These are phyloP conservation scores for Cymbopogon citratus DNA, from an alignment of 176 grass and related monocot genomes.

Conservation along the genomic window DNA sequence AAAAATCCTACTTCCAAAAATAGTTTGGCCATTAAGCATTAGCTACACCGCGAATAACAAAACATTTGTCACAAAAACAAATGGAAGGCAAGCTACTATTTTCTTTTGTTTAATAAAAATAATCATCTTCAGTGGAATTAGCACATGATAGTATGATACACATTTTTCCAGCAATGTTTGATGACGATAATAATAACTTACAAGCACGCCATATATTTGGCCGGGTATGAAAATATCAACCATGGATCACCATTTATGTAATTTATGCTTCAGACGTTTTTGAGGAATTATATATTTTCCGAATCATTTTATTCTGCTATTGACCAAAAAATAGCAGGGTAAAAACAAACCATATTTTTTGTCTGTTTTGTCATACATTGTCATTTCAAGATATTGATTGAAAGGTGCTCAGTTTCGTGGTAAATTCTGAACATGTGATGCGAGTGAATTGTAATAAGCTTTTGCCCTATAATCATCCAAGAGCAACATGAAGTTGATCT, in stretches of 20 bases:
- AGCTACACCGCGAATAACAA: neutral
- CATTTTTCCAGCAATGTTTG: too few species aligned
- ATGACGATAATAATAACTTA: too few species aligned
- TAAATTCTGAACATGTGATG: neutral
- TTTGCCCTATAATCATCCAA: neutral
- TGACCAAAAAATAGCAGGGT: neutral
- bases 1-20: neutral
- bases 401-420: neutral
- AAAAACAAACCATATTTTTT: neutral
- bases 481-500: slow-evolving; percentile 11
- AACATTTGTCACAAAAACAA: neutral
- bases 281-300: neutral
- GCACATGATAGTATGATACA: too few species aligned
- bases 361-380: neutral
- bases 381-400: neutral
- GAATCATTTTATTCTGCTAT: neutral
- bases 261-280: neutral
- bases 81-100: too few species aligned
- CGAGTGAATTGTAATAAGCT: neutral
- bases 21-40: neutral
- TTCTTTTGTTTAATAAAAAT: too few species aligned
- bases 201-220: neutral
- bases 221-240: slow-evolving; percentile 1
- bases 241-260: neutral
- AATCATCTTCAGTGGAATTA: too few species aligned